Base-by-base conservation (phyloP, 768 basidiomycete species). In the Macrolepiota albuminosa region DNA sequence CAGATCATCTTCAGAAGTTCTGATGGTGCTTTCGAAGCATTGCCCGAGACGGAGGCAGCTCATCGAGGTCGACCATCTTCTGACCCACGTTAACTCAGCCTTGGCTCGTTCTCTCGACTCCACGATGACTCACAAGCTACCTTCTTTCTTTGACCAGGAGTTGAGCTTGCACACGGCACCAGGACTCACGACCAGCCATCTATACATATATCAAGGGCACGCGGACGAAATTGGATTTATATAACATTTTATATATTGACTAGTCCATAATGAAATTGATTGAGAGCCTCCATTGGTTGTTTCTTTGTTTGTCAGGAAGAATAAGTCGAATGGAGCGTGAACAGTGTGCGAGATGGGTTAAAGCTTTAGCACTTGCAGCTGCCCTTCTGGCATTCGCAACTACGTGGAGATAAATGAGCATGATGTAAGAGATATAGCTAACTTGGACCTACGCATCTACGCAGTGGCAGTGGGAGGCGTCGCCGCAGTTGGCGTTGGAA, bases 401-500 rank as follows among this genome's bases (percentile, higher is more conserved):
- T 60, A 21, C n/a, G 29, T 3, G 8, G 16, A 46, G 34, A 26
- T 29, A 8, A 33, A 24, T 33, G 11, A 48, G n/a, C 31, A 11
- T 18, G 14, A 39, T 24, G 8, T 39, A 42, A 40, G 21, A 49
- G 2, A 16, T 10, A 37, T 0, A 42, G 33, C n/a, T 26, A 36
- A 31, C 13, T 8, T 7, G 11, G 16, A 59, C 66, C 2, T 65
- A 74, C 74, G 58, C 13, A 1, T 43, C 6, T 13, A 40, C 67
- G 67, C 74, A 73, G 18, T 59, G 61, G 66, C 70, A 71, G 58
- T 54, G 56, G 46, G 10, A n/a, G 29, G 0, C 61, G 39, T 62
- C 50, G 31, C 66, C 67, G 66, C 75, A 76, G 47, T 66, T 65
- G 42, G 64, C 60, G 69, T 74, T 66, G 52, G 71, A 66, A 29